These are phyloP conservation scores for Trichomonascus vanleenenianus DNA, from an alignment of 805 yeast genomes.

Conservation along the genomic window DNA sequence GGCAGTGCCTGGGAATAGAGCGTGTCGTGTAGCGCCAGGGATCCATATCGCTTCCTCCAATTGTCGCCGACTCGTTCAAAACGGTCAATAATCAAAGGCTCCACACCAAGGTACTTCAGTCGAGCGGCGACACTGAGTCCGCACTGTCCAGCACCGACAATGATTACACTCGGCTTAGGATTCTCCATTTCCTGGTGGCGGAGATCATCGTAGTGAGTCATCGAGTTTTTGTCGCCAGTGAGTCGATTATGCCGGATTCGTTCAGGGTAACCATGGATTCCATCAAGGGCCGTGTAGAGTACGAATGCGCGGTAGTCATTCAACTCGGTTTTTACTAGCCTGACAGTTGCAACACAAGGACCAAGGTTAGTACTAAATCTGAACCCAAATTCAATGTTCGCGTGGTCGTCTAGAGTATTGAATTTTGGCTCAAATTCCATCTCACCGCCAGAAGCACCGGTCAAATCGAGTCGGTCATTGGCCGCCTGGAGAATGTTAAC, in stretches of 20 bases:
- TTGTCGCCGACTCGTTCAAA: conserved; percentile 37
- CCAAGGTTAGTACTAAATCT: conserved; percentile 12
- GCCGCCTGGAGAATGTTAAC: conserved; percentile 17
- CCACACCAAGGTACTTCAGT: conserved; percentile 35
- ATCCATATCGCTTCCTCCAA: conserved; percentile 40
- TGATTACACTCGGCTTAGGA: conserved; percentile 34
- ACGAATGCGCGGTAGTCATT: conserved; percentile 11
- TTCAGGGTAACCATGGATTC: conserved; percentile 12
- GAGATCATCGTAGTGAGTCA: neutral
- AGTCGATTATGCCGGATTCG: conserved; percentile 8
- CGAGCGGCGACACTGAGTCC: conserved; percentile 39
- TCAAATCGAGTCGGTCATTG: conserved; percentile 4
- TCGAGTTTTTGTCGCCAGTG: conserved; percentile 8
- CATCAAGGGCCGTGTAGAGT: conserved; percentile 12
- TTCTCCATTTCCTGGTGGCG: conserved; percentile 8
- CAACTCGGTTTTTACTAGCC: conserved; percentile 8
- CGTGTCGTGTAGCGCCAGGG: conserved; percentile 40
- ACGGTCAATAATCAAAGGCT: conserved; percentile 34
- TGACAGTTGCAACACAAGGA: conserved; percentile 8
- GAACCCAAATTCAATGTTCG: conserved; percentile 8
- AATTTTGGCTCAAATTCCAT: neutral
- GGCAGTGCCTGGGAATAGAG: conserved; percentile 37
- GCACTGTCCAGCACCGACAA: conserved; percentile 43
- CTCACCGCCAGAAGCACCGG: conserved; percentile 3
- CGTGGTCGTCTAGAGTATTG: neutral